Conservation (phyloP, 192 early-diverging fungal species). For the Umbelopsis sp. region DNA sequence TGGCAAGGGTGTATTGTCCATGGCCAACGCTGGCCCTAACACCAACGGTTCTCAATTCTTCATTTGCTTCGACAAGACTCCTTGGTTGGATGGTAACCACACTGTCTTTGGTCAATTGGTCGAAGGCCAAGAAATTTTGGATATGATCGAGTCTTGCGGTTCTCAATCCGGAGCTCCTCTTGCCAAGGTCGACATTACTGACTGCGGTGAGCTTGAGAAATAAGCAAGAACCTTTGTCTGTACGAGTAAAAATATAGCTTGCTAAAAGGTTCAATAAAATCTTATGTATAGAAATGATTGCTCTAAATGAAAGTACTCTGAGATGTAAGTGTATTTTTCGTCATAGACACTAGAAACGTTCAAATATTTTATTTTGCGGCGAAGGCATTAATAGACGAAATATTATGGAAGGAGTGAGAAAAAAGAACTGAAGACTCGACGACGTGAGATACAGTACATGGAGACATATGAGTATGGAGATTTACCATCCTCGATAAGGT, state of each 20-base stretch:
- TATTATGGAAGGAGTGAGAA: not conserved
- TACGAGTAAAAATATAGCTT: not conserved
- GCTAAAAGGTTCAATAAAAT: not conserved
- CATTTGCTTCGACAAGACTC: conserved; percentile 75
- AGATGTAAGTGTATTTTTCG: too few species aligned
- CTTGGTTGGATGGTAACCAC: conserved; percentile 89
- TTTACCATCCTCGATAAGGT: conserved; percentile 4
- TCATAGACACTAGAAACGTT: too few species aligned
- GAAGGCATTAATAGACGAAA: not conserved
- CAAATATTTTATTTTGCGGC: not conserved
- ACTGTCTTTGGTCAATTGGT: conserved; percentile 91
- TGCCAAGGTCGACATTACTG: conserved; percentile 66
- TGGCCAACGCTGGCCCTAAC: conserved; percentile 78
- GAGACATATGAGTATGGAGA: not conserved
- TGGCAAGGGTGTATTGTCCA: conserved; percentile 62
- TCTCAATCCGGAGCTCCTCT: conserved; percentile 64
- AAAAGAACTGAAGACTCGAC: not conserved
- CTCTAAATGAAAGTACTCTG: too few species aligned
- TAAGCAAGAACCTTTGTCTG: conserved; percentile 9
- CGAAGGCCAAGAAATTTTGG: conserved; percentile 71
- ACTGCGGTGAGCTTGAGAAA: conserved; percentile 73
- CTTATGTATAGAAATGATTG: too few species aligned
- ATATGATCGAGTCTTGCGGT: conserved; percentile 68
- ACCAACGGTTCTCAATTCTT: conserved; percentile 89
- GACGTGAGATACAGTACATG: not conserved